Evolutionary conservation across 352 stramenopile species (phyloP), one percentile per base, ranked within the genome.

Genomic region (Phytophthora hybrid): DNA sequence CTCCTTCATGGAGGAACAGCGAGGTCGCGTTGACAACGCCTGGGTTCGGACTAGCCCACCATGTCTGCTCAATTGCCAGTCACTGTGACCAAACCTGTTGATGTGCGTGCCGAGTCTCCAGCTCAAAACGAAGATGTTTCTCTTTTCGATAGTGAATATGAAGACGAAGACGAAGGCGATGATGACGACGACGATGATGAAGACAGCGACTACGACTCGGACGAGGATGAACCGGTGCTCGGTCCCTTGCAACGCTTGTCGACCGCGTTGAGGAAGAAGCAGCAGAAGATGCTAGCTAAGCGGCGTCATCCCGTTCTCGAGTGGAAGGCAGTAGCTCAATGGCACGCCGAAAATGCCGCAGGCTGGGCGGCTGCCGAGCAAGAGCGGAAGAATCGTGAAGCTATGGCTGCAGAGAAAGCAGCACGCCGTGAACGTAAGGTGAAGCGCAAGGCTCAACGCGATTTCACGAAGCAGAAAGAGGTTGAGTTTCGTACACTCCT

Each of bases 391-490:
- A 60, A 52, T 29, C 63, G 60, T 2, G 74, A 81, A 18, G 55
- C 54, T 1, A 26, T 65, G 7, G 26, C 51, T 54, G 66, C 70
- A 23, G 82, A 83, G 29, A 85, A 81, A 58, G 51, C 37, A 51
- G 82, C 79, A 14, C 66, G 65, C 21, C 77, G 70, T 37, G 84
- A 90, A 52, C 79, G 79, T 2, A 87, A 84, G 29, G 52, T 76
- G 11, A 89, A 85, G 63, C 79, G 84, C 5, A 82, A 74, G 39
- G 66, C 73, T 23, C 82, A 92, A 6, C 76, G 74, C n/a, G 41
- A 76, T 10, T 60, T 79, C 41, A 90, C 83, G 19, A 83, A 80
- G 41, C 71, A 80, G 51, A 90, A 89, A 18, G 82, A 88, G 57
- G 49, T 46, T 6, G 84, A 90, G 46, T 89, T 88, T 39, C 79